These are phyloP conservation scores for Lipomyces oligophaga DNA, from an alignment of 805 yeast species.

Conservation along the genomic window DNA sequence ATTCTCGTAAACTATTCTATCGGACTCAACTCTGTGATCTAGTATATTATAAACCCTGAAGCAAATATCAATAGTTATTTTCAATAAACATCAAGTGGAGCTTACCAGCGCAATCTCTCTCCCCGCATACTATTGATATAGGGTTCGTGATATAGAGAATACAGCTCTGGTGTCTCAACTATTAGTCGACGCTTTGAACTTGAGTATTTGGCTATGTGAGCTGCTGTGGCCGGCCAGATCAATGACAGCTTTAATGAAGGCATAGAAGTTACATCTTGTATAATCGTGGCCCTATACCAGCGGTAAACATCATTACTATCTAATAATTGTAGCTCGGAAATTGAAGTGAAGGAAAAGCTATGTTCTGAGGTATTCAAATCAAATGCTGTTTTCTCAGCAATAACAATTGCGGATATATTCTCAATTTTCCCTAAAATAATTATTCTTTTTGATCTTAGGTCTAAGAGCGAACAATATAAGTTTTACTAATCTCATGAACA, in stretches of 20 bases:
- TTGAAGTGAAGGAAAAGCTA: background rate
- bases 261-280: slow-evolving; percentile 40
- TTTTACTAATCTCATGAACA: background rate
- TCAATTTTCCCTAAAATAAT: slow-evolving; percentile 66
- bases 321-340: slow-evolving; percentile 38
- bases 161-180: slow-evolving; percentile 76
- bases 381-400: slow-evolving; percentile 72
- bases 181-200: slow-evolving; percentile 58
- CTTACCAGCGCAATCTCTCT: slow-evolving; percentile 69
- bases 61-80: background rate
- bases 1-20: slow-evolving; percentile 67
- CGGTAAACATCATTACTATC: slow-evolving; percentile 78
- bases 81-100: background rate
- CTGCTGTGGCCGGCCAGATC: slow-evolving; percentile 84
- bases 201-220: slow-evolving; percentile 73
- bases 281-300: slow-evolving; percentile 65
- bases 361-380: slow-evolving; percentile 16
- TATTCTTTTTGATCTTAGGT: slow-evolving; percentile 65
- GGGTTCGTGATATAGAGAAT: slow-evolving; percentile 59
- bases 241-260: slow-evolving; percentile 72
- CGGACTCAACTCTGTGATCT: slow-evolving; percentile 77
- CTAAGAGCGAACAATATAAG: slow-evolving; percentile 35
- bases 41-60: slow-evolving; percentile 67
- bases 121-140: slow-evolving; percentile 75
- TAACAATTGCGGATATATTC: slow-evolving; percentile 58